Percentiles rank a stretch among this genome's conserved stretches.
Conservation (phyloP, 176 grass and related monocot genomes). For the Avena insularis region DNA sequence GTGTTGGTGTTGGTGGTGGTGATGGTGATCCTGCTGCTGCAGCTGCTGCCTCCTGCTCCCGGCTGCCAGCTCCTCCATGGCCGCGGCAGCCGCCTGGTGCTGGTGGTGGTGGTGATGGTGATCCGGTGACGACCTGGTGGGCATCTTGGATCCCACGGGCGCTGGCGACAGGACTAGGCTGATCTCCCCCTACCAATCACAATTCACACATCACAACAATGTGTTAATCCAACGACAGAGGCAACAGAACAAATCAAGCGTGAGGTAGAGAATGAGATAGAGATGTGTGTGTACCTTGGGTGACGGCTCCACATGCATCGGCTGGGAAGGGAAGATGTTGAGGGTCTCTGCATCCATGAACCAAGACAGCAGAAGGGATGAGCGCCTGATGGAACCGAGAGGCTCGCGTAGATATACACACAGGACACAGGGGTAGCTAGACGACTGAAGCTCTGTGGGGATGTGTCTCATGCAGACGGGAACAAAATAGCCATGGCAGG, state of each 20-base stretch:
- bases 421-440: background rate
- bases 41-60: conserved; percentile 52
- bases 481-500: conserved; percentile 55
- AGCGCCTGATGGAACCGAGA: conserved; percentile 35
- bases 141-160: conserved; percentile 71
- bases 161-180: conserved; percentile 72
- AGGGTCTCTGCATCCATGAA: conserved; percentile 96
- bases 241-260: background rate
- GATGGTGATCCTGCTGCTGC: conserved; percentile 39
- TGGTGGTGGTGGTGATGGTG: conserved; percentile 37
- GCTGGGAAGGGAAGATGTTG: conserved; percentile 98
- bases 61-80: conserved; percentile 62
- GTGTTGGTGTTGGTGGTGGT: conserved; percentile 9
- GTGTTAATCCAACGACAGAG: background rate
- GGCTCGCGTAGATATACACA: conserved; percentile 12
- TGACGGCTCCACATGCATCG: conserved; percentile 83
- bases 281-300: conserved; percentile 52
- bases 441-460: conserved; percentile 2
- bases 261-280: too few relatives aligned
- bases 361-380: conserved; percentile 24
- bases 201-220: background rate
- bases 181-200: conserved; percentile 63
- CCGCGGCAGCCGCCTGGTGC: conserved; percentile 39
- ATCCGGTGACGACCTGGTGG: conserved; percentile 57
- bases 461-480: conserved; percentile 32